Percentiles rank a stretch among this genome's conserved stretches.
These are phyloP conservation scores for Hypocrella siamensis DNA, from an alignment of 2,329 filamentous ascomycete species.

Conservation along the genomic window DNA sequence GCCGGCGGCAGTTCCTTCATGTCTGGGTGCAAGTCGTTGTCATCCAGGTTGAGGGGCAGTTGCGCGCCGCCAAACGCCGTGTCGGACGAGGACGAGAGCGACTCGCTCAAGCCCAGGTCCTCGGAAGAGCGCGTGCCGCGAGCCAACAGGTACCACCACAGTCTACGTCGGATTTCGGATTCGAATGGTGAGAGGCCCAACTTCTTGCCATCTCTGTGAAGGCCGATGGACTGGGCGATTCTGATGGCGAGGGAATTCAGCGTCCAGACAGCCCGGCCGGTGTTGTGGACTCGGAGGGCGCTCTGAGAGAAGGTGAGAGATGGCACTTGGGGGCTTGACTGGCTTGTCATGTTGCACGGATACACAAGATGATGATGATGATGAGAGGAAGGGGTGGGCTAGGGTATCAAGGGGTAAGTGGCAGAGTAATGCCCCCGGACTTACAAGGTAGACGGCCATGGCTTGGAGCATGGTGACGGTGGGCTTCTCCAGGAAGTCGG, in stretches of 20 bases:
- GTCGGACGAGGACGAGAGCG: conserved; percentile 2
- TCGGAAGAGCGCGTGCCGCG: conserved; percentile 36
- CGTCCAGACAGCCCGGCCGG: conserved; percentile 20
- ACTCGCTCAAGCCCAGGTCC: conserved; percentile 32
- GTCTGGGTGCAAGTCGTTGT: conserved; percentile 32
- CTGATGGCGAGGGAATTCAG: conserved; percentile 28
- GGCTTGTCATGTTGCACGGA: not conserved
- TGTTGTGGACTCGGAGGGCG: conserved; percentile 15
- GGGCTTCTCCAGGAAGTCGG: conserved; percentile 23
- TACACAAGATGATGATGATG: not conserved
- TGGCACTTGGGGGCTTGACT: too few species aligned
- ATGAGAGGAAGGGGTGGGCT: too few species aligned
- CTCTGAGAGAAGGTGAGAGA: too few species aligned
- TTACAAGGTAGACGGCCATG: conserved; percentile 21
- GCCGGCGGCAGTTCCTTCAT: conserved; percentile 12
- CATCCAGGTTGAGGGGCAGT: conserved; percentile 40
- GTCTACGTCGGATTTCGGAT: conserved; percentile 35
- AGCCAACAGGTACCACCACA: conserved; percentile 38
- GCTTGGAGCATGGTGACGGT: conserved; percentile 19
- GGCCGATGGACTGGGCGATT: conserved; percentile 32
- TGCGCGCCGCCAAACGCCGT: conserved; percentile 22
- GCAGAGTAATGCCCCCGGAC: conserved; percentile 1
- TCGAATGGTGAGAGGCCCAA: conserved; percentile 36
- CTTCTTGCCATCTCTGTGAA: conserved; percentile 33
- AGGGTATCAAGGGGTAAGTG: too few species aligned